phyloP scores from a whole-genome alignment of 1,284 basidiomycete species.

The Pseudozyma thailandica region DNA sequence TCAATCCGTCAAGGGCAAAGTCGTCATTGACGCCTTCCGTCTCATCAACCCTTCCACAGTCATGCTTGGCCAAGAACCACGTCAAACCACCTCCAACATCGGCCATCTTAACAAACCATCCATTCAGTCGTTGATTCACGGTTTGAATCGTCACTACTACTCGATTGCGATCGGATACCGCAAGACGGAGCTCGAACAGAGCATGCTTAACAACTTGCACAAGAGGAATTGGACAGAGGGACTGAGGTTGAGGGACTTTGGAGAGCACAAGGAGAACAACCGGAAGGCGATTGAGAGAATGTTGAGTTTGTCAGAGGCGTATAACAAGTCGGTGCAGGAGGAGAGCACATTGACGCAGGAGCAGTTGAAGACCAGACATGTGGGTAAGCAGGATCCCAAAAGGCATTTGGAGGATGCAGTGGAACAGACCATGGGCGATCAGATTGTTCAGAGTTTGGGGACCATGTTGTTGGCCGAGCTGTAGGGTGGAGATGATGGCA shows the following conservation, averaged over 20 bases:
- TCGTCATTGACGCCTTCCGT: conserved; percentile 99
- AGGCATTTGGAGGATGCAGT: conserved; percentile 67
- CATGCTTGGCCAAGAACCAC: conserved; percentile 85
- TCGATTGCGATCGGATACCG: conserved; percentile 67
- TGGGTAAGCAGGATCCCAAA: conserved; percentile 68
- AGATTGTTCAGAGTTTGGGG: conserved; percentile 66
- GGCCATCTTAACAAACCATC: conserved; percentile 98
- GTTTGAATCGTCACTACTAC: conserved; percentile 68
- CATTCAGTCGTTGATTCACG: conserved; percentile 77
- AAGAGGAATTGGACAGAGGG: conserved; percentile 67
- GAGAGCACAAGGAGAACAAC: conserved; percentile 66
- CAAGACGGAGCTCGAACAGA: conserved; percentile 68
- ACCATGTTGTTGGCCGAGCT: conserved; percentile 61
- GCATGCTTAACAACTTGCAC: conserved; percentile 67
- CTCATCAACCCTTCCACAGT: conserved; percentile 67
- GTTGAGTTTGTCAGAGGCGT: conserved; percentile 64
- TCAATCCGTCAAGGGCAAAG: conserved; percentile 89
- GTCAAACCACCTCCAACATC: conserved; percentile 97
- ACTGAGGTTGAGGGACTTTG: conserved; percentile 64
- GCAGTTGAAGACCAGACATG: conserved; percentile 66
- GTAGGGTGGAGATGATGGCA: conserved; percentile 7
- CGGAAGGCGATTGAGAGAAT: conserved; percentile 64
- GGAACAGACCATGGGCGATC: conserved; percentile 66
- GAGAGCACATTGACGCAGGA: conserved; percentile 62
- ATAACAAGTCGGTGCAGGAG: conserved; percentile 68